These are phyloP conservation scores for Boletus tylopilopsis DNA, from an alignment of 768 basidiomycete genomes.

Conservation along the genomic window DNA sequence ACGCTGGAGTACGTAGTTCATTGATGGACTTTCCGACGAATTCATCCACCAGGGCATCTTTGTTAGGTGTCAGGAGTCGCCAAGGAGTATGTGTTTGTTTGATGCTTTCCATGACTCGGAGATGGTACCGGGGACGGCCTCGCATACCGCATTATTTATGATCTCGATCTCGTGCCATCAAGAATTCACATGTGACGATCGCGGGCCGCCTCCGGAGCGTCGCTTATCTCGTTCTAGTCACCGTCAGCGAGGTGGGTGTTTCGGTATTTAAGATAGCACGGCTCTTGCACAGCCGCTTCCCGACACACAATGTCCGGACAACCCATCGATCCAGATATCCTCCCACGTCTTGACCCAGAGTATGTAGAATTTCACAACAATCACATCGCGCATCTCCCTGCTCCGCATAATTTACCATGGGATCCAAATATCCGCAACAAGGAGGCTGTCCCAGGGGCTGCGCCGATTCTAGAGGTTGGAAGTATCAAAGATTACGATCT, in stretches of 20 bases:
- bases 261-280: conserved; percentile 11
- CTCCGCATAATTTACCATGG: conserved; percentile 61
- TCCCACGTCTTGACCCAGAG: conserved; percentile 58
- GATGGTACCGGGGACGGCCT: not conserved
- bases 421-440: conserved; percentile 50
- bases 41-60: conserved; percentile 46
- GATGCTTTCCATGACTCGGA: conserved; percentile 19
- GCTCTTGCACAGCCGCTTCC: not conserved
- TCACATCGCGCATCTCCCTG: conserved; percentile 41
- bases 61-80: conserved; percentile 39
- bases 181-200: not conserved
- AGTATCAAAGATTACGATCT: conserved; percentile 50
- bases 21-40: conserved; percentile 58
- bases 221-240: not conserved
- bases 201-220: conserved; percentile 2
- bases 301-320: conserved; percentile 27
- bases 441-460: conserved; percentile 53
- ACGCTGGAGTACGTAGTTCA: conserved; percentile 67
- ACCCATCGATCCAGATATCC: conserved; percentile 61
- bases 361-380: conserved; percentile 61
- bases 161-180: not conserved
- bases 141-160: conserved; percentile 1
- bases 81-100: conserved; percentile 48
- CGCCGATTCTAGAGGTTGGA: conserved; percentile 54
- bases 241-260: not conserved